Conservation (phyloP, 352 stramenopile species). For the Pythium guiyangense region DNA sequence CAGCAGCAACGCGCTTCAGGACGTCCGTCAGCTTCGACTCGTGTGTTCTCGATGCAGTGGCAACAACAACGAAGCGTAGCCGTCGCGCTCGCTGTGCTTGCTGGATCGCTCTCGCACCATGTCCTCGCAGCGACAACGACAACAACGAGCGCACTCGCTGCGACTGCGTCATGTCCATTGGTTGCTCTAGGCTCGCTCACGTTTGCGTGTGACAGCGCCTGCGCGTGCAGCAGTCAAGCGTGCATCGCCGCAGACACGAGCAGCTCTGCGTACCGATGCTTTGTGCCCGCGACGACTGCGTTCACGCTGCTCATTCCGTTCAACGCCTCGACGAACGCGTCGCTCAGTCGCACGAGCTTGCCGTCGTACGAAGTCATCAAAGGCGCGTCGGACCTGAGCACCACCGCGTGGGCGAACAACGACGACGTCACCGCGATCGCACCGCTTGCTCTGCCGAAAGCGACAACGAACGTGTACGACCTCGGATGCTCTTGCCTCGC, state of each 20-base stretch:
- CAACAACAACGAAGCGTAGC: no score
- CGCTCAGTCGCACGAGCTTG: not conserved
- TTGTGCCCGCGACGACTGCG: not conserved
- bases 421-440: not conserved
- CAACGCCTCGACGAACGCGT: not conserved
- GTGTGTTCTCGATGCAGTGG: no score
- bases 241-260: not conserved
- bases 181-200: not conserved
- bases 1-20: no score
- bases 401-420: constrained; percentile 4
- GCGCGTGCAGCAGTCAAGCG: not conserved
- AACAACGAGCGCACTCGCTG: no score
- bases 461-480: not conserved
- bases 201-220: not conserved
- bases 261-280: not conserved
- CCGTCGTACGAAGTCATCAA: no score
- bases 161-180: not conserved
- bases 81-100: no score
- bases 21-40: no score
- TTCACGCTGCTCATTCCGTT: constrained; percentile 1
- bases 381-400: not conserved
- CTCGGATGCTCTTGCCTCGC: no score
- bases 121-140: no score
- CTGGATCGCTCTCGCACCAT: no score
- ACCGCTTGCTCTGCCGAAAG: not conserved